These are phyloP conservation scores for Hanseniaspora thailandica DNA, from an alignment of 805 yeast species.

Conservation along the genomic window DNA sequence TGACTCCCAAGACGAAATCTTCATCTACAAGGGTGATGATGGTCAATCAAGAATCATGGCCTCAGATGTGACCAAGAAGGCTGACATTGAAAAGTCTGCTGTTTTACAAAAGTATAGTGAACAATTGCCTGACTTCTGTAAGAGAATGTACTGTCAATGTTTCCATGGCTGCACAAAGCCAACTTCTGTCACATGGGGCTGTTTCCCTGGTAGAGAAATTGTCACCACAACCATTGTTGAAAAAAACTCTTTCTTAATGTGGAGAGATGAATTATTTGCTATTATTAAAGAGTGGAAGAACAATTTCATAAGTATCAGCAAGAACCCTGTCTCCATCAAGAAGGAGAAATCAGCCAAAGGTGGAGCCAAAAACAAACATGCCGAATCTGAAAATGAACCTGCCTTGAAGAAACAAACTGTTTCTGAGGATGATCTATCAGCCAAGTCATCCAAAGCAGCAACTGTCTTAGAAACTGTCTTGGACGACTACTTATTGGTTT, in stretches of 20 bases:
- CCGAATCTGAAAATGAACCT: constrained; percentile 23
- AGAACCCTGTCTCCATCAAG: constrained; percentile 24
- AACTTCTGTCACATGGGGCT: constrained; percentile 97
- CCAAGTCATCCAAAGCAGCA: constrained; percentile 30
- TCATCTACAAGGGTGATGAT: constrained; percentile 26
- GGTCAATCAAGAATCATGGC: constrained; percentile 7
- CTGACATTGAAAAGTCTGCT: constrained; percentile 6
- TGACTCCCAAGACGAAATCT: constrained; percentile 19
- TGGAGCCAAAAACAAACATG: constrained; percentile 17
- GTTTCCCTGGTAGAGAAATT: constrained; percentile 89
- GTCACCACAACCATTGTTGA: constrained; percentile 94
- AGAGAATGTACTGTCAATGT: constrained; percentile 13
- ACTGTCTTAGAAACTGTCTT: constrained; percentile 36
- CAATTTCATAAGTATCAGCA: constrained; percentile 31
- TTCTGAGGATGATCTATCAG: constrained; percentile 16
- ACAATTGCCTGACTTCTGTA: not conserved
- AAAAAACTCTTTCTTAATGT: constrained; percentile 79
- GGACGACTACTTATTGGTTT: constrained; percentile 59
- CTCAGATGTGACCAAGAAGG: constrained; percentile 3
- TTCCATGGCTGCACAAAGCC: constrained; percentile 43
- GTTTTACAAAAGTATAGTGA: constrained; percentile 9
- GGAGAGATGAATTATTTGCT: constrained; percentile 91
- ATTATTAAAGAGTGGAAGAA: constrained; percentile 71
- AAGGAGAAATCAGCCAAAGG: constrained; percentile 18
- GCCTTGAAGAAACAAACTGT: constrained; percentile 19